Evolutionary conservation across 2,329 filamentous ascomycete species (phyloP), one percentile per base, ranked within the genome.

Genomic region (Cephalotrichum gorgonifer): DNA sequence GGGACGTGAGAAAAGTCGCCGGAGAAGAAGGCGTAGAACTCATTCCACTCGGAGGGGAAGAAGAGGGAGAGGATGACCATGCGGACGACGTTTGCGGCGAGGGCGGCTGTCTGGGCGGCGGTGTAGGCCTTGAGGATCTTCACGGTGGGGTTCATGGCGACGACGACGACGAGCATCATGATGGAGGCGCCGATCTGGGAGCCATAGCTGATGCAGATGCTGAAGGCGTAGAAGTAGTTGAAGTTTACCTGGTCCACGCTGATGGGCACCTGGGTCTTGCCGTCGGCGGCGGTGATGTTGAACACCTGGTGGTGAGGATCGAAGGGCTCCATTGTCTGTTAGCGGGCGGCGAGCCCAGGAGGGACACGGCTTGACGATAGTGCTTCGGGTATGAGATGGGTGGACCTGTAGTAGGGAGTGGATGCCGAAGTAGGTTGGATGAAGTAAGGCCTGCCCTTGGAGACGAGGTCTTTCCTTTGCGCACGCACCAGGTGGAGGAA

Each of bases 121-220:
- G 85, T 86, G 20, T 87, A 74, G 0, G 71, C 60, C 2, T 83
- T 82, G 47, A 68, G 67, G 52, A 86, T 76, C 61, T 87, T 88
- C 54, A 78, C 70, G 0, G 70, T 62, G 20, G 78, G 78, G 0
- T 86, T 89, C 62, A 90, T 73, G 51, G 83, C 58, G 11, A 88
- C 65, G 3, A 90, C 68, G 27, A 85, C 71, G 41, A 84, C 55
- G 17, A 90, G 68, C 58, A 88, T 76, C 52, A 84, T 65, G 50
- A 83, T 54, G 43, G 77, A 79, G 23, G 84, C 79, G 27, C 87
- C 87, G 47, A 89, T 72, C 61, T 91, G 86, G 17, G 75, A 67
- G 47, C 78, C 82, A 60, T 83, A 87, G 64, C 81, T 83, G 69
- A 86, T 79, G 60, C 60, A 61, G 25, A 66, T 61, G 56, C 61